Conservation (phyloP, 768 basidiomycete species). For the Xanthoconium purpureum region DNA sequence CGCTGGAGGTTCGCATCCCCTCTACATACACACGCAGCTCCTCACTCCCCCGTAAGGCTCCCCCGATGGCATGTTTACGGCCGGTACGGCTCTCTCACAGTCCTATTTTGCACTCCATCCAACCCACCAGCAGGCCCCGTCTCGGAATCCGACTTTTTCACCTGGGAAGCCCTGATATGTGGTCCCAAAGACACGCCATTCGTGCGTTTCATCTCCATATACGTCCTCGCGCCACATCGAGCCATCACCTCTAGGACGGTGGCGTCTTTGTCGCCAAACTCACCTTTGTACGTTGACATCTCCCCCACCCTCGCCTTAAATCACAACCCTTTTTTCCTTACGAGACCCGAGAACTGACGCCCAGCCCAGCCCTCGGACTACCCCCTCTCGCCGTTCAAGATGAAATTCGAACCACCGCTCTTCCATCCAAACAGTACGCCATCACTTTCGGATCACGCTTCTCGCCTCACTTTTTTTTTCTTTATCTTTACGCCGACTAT, state of each 20-base stretch:
- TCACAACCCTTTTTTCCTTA: neutral
- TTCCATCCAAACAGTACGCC: constrained; percentile 95
- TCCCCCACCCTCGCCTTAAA: neutral
- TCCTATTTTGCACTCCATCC: neutral
- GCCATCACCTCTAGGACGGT: constrained; percentile 62
- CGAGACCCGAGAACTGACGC: neutral
- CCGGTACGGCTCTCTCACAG: constrained; percentile 44
- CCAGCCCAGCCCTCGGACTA: constrained; percentile 72
- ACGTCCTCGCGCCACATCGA: neutral
- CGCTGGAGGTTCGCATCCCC: constrained; percentile 54
- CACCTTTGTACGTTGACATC: constrained; percentile 61
- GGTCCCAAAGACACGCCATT: constrained; percentile 96
- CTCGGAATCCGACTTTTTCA: constrained; percentile 91
- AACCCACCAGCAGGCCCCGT: constrained; percentile 58
- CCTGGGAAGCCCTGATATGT: constrained; percentile 92
- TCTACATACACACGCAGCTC: too few species aligned
- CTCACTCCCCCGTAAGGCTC: constrained; percentile 42
- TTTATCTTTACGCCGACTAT: too few species aligned
- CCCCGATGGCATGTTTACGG: constrained; percentile 96
- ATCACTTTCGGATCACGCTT: neutral
- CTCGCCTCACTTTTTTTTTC: neutral
- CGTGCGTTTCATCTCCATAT: constrained; percentile 37
- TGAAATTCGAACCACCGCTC: constrained; percentile 96
- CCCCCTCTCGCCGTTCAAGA: constrained; percentile 97
- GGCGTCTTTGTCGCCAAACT: constrained; percentile 91